Evolutionary conservation across 257 asterid genomes (phyloP).

Genomic region (Nemophila menziesii): DNA sequence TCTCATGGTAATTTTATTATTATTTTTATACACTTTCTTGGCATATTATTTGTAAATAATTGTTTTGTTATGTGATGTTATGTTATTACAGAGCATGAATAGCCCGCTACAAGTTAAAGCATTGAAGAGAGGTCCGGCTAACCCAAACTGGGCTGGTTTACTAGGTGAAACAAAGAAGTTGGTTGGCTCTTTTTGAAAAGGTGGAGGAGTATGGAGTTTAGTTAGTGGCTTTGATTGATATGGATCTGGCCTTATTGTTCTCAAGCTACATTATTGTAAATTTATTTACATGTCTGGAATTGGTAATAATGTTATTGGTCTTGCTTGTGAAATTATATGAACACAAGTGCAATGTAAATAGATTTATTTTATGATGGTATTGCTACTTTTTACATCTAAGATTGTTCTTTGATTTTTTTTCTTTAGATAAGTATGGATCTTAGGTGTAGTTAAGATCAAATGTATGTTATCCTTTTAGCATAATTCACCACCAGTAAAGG

Average conservation of each 20-base stretch:
- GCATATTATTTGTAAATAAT: too few species aligned
- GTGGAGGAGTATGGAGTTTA: neutral
- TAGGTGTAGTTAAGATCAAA: too few species aligned
- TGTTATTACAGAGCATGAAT: constrained; percentile 58
- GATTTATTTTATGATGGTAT: too few species aligned
- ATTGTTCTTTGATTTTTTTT: too few species aligned
- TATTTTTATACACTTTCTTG: neutral
- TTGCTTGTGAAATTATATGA: neutral
- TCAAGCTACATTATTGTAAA: neutral
- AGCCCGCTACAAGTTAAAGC: constrained; percentile 52
- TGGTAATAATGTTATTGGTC: neutral
- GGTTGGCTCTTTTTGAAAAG: constrained; percentile 17
- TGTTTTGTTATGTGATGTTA: too few species aligned
- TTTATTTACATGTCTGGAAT: neutral
- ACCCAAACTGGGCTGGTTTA: constrained; percentile 12
- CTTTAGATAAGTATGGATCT: too few species aligned
- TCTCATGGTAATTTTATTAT: constrained; percentile 31
- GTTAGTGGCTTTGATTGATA: neutral
- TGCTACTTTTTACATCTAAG: too few species aligned
- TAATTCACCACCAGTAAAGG: too few species aligned
- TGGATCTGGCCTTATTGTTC: neutral
- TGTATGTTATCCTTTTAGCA: too few species aligned
- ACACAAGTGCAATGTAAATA: too few species aligned
- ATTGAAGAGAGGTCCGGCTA: constrained; percentile 30
- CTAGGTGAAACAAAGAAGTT: constrained; percentile 21